Conservation (phyloP, 1,139 yeast genomes). For the Protomyces gravidus region DNA sequence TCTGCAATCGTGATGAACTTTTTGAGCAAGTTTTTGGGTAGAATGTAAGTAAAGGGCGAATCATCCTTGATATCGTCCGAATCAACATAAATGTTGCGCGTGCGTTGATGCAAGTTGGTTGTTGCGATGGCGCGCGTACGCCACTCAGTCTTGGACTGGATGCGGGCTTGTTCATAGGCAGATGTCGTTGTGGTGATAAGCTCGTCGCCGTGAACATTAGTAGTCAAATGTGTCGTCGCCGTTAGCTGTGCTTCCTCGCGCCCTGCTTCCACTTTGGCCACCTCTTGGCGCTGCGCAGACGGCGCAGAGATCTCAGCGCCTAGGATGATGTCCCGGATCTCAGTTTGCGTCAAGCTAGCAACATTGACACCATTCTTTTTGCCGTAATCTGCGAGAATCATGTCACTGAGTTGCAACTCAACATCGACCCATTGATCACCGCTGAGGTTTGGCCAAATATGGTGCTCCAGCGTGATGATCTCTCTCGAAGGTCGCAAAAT, state of each 20-base stretch:
- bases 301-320: slow-evolving; percentile 95
- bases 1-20: slow-evolving; percentile 80
- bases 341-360: slow-evolving; percentile 84
- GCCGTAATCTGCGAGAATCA: slow-evolving; percentile 80
- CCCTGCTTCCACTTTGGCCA: slow-evolving; percentile 66
- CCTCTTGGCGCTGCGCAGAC: slow-evolving; percentile 71
- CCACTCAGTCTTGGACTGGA: slow-evolving; percentile 88
- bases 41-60: slow-evolving; percentile 59
- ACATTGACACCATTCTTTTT: slow-evolving; percentile 80
- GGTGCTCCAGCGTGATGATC: slow-evolving; percentile 67
- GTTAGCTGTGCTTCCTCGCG: slow-evolving; percentile 52
- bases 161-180: slow-evolving; percentile 77
- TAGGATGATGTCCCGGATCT: slow-evolving; percentile 84
- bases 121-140: slow-evolving; percentile 79
- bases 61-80: slow-evolving; percentile 54
- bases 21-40: slow-evolving; percentile 76
- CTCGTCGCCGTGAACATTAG: slow-evolving; percentile 93
- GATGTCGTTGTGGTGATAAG: slow-evolving; percentile 91
- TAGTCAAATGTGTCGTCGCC: slow-evolving; percentile 77
- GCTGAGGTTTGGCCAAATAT: slow-evolving; percentile 85
- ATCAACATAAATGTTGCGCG: slow-evolving; percentile 71
- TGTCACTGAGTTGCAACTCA: slow-evolving; percentile 80
- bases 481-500: slow-evolving; percentile 73
- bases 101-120: slow-evolving; percentile 63
- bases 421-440: slow-evolving; percentile 91